These are phyloP conservation scores for Coleophoma cylindrospora DNA, from an alignment of 2,329 filamentous ascomycete species.

Conservation along the genomic window DNA sequence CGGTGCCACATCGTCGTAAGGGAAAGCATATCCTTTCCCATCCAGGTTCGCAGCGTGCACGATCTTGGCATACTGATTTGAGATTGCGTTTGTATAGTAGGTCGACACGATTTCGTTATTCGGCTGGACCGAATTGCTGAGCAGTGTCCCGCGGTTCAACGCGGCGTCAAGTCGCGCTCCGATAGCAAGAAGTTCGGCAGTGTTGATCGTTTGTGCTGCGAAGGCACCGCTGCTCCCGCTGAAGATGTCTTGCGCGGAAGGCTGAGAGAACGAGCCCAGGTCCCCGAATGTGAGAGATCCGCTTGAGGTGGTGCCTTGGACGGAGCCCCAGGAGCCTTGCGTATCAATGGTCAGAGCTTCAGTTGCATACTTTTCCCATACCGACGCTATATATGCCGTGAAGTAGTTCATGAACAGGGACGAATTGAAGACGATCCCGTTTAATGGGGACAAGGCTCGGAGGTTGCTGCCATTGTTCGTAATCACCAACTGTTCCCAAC, in stretches of 20 bases:
- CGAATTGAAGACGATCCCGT: conserved; percentile 29
- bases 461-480: conserved; percentile 25
- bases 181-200: conserved; percentile 48
- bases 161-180: conserved; percentile 71
- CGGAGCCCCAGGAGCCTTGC: conserved; percentile 53
- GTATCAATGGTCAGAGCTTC: conserved; percentile 55
- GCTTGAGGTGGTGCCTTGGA: neutral
- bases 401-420: conserved; percentile 36
- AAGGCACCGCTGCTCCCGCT: conserved; percentile 62
- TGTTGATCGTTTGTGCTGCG: conserved; percentile 23
- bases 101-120: conserved; percentile 38
- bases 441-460: conserved; percentile 37
- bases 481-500: conserved; percentile 52
- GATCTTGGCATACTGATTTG: conserved; percentile 64
- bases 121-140: conserved; percentile 46
- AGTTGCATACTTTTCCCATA: conserved; percentile 34
- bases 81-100: conserved; percentile 50
- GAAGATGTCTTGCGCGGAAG: conserved; percentile 59
- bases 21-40: conserved; percentile 62
- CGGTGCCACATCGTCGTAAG: conserved; percentile 64
- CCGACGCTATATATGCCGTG: conserved; percentile 36
- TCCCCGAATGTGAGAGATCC: conserved; percentile 32
- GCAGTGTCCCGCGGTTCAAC: conserved; percentile 68
- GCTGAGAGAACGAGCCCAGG: conserved; percentile 47
- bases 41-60: conserved; percentile 56